Evolutionary conservation across 306 rosid genomes (phyloP).

Genomic region (Gleditsia sinensis): DNA sequence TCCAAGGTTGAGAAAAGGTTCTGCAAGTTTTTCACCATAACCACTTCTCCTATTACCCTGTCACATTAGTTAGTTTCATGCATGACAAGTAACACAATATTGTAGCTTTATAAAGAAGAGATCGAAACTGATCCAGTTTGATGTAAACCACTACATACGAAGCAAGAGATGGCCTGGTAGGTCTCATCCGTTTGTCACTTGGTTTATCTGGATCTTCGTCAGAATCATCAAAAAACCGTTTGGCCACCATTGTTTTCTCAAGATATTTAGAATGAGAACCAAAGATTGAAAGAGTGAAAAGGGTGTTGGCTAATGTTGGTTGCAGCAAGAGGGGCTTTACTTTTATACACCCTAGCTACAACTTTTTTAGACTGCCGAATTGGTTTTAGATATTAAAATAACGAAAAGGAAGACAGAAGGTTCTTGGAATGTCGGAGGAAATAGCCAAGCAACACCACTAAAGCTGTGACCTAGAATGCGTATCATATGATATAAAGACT

Average conservation of each 20-base stretch:
- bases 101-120: neutral
- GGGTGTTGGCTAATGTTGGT: too few relatives aligned
- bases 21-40: conserved; percentile 57
- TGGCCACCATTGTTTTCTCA: conserved; percentile 51
- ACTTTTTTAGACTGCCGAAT: neutral
- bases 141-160: conserved; percentile 52
- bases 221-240: conserved; percentile 50
- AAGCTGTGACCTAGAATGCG: conserved; percentile 26
- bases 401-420: conserved; percentile 29
- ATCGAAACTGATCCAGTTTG: too few relatives aligned
- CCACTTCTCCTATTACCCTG: conserved; percentile 77
- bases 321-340: neutral
- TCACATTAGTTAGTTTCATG: neutral
- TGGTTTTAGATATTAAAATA: neutral
- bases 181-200: conserved; percentile 44
- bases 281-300: neutral
- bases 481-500: conserved; percentile 46
- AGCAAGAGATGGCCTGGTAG: conserved; percentile 55
- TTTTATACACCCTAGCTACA: conserved; percentile 9
- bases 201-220: conserved; percentile 50
- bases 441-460: conserved; percentile 29
- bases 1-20: conserved; percentile 67
- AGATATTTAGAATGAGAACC: neutral
- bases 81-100: neutral
- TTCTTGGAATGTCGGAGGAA: conserved; percentile 71